Percentiles rank a stretch among this genome's conserved stretches.
These are phyloP conservation scores for Paramecium pentaurelia DNA, from an alignment of 73 alveolate species.

Conservation along the genomic window DNA sequence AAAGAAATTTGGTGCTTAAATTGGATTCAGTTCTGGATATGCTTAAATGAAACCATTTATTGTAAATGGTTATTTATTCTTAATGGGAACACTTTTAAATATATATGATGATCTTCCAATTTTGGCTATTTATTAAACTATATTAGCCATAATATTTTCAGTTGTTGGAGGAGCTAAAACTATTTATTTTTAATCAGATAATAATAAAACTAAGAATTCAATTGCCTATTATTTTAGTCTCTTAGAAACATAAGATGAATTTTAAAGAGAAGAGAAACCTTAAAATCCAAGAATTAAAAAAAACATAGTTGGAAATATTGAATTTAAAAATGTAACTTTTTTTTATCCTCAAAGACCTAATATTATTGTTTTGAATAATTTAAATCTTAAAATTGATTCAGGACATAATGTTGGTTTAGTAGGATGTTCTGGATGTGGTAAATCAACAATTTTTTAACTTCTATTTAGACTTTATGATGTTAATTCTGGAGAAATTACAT, in stretches of 20 bases:
- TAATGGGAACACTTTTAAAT: background rate
- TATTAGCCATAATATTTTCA: background rate
- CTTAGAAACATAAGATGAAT: background rate
- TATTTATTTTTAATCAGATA: background rate
- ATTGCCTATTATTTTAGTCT: background rate
- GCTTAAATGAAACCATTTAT: background rate
- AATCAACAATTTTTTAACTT: conserved; percentile 79
- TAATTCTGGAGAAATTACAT: conserved; percentile 67
- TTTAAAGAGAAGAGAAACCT: background rate
- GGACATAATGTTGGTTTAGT: conserved; percentile 90
- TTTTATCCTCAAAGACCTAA: conserved; percentile 74
- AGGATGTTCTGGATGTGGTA: conserved; percentile 97
- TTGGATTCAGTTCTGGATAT: conserved; percentile 19
- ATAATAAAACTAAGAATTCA: background rate
- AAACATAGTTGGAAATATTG: conserved; percentile 68
- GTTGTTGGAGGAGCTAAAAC: conserved; percentile 33
- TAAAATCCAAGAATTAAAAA: background rate
- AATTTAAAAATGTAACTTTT: conserved; percentile 46
- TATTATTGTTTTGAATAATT: conserved; percentile 71
- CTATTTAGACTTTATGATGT: conserved; percentile 88
- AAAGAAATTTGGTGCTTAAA: conserved; percentile 4
- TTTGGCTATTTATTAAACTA: background rate
- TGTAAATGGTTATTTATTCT: background rate
- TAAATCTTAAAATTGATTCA: conserved; percentile 72
- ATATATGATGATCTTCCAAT: background rate